Percentiles rank a stretch among this genome's conserved stretches.
Conservation (phyloP, 768 basidiomycete species). For the Trametes villosa region DNA sequence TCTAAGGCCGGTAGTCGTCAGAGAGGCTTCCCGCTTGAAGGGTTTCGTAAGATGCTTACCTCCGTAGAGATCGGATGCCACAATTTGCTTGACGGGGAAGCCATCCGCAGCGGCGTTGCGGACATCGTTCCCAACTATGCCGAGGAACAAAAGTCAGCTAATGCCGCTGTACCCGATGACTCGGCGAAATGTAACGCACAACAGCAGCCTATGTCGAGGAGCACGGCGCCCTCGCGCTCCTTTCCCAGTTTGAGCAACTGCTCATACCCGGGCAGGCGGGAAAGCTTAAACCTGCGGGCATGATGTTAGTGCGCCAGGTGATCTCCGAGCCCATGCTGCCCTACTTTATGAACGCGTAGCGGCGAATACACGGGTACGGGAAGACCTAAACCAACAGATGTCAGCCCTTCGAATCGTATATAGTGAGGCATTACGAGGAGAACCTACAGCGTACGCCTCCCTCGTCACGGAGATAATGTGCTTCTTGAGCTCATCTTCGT, state of each 20-base stretch:
- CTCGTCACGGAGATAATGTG: slow-evolving; percentile 33
- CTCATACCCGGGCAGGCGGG: slow-evolving; percentile 30
- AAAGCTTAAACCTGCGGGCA: slow-evolving; percentile 29
- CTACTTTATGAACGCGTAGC: slow-evolving; percentile 20
- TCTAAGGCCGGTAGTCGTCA: slow-evolving; percentile 36
- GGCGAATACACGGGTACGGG: slow-evolving; percentile 32
- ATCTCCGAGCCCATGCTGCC: neutral
- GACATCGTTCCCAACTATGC: slow-evolving; percentile 46
- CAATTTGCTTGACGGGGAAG: slow-evolving; percentile 43
- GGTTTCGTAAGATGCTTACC: slow-evolving; percentile 30
- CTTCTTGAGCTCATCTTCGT: slow-evolving; percentile 31
- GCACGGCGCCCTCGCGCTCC: slow-evolving; percentile 41
- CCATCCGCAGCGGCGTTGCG: slow-evolving; percentile 48
- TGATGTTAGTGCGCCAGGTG: neutral
- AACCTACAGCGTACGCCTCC: slow-evolving; percentile 31
- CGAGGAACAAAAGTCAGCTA: neutral
- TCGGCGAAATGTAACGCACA: slow-evolving; percentile 43
- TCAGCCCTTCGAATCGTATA: neutral
- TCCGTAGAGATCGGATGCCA: slow-evolving; percentile 44
- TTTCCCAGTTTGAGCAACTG: slow-evolving; percentile 41
- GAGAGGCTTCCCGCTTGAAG: neutral
- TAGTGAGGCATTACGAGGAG: neutral
- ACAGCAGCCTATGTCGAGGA: slow-evolving; percentile 52
- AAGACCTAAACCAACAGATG: slow-evolving; percentile 5
- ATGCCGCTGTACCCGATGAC: neutral